Conservation (phyloP, 352 stramenopile genomes). For the Phytophthora megakarya region DNA sequence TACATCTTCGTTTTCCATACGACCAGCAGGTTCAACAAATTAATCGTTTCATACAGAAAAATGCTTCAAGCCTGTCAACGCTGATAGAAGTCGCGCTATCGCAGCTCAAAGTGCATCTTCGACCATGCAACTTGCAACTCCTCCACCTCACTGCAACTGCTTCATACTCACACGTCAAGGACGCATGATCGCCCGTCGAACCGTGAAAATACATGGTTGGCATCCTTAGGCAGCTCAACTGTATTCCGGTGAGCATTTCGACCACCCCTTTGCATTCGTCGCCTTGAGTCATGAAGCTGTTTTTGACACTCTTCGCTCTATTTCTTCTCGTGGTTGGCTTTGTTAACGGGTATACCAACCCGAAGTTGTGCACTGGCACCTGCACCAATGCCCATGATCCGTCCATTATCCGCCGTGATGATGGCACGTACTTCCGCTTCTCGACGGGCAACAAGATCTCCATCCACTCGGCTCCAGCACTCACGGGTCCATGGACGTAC, state of each 20-base stretch:
- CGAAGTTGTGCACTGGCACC: conserved; percentile 20
- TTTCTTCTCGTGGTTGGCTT: conserved; percentile 21
- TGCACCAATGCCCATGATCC: conserved; percentile 50
- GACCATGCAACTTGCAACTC: too few relatives aligned
- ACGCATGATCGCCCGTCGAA: not conserved
- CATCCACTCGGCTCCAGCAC: conserved; percentile 42
- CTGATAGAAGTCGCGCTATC: not conserved
- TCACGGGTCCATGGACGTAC: conserved; percentile 47
- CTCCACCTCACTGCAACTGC: not conserved
- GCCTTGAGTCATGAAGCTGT: not conserved
- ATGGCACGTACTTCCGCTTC: conserved; percentile 59
- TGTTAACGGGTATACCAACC: conserved; percentile 27
- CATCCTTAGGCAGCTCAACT: not conserved
- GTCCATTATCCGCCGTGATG: conserved; percentile 43
- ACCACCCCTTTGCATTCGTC: not conserved
- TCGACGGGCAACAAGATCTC: conserved; percentile 48
- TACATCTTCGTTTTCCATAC: conserved; percentile 19
- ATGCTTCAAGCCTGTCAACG: conserved; percentile 14
- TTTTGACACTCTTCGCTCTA: conserved; percentile 9
- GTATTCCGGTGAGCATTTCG: too few relatives aligned
- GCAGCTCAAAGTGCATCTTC: not conserved
- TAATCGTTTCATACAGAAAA: conserved; percentile 25
- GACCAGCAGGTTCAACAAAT: conserved; percentile 8
- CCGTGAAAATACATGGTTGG: not conserved
- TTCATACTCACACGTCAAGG: conserved; percentile 1